phyloP scores from a whole-genome alignment of 331 rosid species.

The Erythrophleum ivorense region DNA sequence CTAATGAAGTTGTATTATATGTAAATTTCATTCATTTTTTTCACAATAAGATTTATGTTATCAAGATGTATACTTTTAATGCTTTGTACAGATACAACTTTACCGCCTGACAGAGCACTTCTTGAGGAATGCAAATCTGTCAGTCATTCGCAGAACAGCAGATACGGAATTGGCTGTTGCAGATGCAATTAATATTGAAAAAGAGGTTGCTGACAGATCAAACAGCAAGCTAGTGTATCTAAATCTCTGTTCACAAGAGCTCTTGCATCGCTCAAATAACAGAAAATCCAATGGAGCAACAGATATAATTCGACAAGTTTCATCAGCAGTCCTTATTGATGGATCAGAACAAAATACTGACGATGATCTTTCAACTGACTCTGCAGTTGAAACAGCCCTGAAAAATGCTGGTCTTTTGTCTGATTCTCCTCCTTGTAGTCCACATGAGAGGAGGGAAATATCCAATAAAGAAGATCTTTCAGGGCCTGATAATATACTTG shows the following conservation, averaged over 20 bases:
- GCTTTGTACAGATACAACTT: constrained; percentile 74
- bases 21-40: background rate
- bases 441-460: constrained; percentile 51
- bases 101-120: constrained; percentile 86
- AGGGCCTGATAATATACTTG: constrained; percentile 72
- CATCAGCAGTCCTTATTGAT: constrained; percentile 44
- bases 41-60: constrained; percentile 1
- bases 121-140: constrained; percentile 73
- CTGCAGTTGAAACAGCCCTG: constrained; percentile 73
- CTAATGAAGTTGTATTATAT: constrained; percentile 25
- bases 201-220: constrained; percentile 85
- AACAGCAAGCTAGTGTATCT: constrained; percentile 83
- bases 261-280: constrained; percentile 61
- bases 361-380: constrained; percentile 54
- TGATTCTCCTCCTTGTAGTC: constrained; percentile 93
- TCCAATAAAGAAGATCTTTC: constrained; percentile 44
- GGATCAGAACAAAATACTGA: constrained; percentile 48
- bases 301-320: constrained; percentile 45
- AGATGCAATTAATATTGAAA: constrained; percentile 92
- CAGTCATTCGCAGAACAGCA: constrained; percentile 74
- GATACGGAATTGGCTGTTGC: constrained; percentile 93
- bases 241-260: constrained; percentile 86
- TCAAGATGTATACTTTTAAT: constrained; percentile 2
- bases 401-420: constrained; percentile 88
- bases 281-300: constrained; percentile 52